These are phyloP conservation scores for Plasmodium relictum DNA, from an alignment of 169 alveolate species.

Conservation along the genomic window DNA sequence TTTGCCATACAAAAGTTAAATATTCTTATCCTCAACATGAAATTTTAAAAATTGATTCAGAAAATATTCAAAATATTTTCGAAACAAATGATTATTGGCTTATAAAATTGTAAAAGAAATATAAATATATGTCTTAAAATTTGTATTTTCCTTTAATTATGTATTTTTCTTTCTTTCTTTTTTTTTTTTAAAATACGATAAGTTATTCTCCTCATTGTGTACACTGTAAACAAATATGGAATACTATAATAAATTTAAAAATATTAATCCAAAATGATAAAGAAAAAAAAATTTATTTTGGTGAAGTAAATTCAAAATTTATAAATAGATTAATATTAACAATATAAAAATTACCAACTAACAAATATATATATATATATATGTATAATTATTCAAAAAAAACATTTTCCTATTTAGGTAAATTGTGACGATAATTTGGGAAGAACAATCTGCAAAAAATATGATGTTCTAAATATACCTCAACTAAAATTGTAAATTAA, in stretches of 20 bases:
- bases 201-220: constrained; percentile 69
- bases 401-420: constrained; percentile 17
- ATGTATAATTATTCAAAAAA: constrained; percentile 1
- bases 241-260: constrained; percentile 29
- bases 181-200: neutral
- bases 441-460: constrained; percentile 19
- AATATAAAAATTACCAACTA: no score
- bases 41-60: constrained; percentile 26
- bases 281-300: constrained; percentile 41
- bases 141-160: neutral
- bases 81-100: constrained; percentile 38
- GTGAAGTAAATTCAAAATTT: constrained; percentile 33
- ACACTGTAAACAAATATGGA: constrained; percentile 56
- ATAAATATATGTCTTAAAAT: constrained; percentile 1
- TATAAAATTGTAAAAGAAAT: constrained; percentile 52
- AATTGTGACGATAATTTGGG: constrained; percentile 36
- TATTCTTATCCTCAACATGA: constrained; percentile 44
- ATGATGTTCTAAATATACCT: constrained; percentile 27
- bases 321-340: neutral
- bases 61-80: constrained; percentile 10
- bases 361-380: neutral
- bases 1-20: constrained; percentile 5
- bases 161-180: neutral
- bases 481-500: constrained; percentile 49
- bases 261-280: constrained; percentile 38